Evolutionary conservation across 345 rosid genomes (phyloP).

Genomic region (Capsella bursapastoris): DNA sequence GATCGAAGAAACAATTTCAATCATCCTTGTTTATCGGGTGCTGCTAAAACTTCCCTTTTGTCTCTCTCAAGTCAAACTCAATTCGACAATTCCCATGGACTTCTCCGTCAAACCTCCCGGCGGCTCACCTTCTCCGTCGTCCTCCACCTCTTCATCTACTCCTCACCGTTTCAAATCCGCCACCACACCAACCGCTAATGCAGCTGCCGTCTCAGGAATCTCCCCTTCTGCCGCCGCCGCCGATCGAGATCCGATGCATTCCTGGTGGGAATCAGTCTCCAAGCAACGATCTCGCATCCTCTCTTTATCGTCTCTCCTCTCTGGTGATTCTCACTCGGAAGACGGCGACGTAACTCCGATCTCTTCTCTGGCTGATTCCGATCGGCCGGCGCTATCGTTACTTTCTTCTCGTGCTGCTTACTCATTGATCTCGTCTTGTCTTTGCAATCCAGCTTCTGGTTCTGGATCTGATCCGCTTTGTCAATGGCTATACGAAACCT

Average conservation of each 20-base stretch:
- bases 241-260: slow-evolving; percentile 72
- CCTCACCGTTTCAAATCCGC: slow-evolving; percentile 43
- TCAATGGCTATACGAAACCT: slow-evolving; percentile 97
- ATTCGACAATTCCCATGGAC: slow-evolving; percentile 42
- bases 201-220: slow-evolving; percentile 33
- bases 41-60: slow-evolving; percentile 19
- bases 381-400: slow-evolving; percentile 88
- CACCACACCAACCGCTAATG: slow-evolving; percentile 34
- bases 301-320: slow-evolving; percentile 69
- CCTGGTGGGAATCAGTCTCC: slow-evolving; percentile 98
- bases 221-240: slow-evolving; percentile 27
- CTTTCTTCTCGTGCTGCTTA: slow-evolving; percentile 78
- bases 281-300: slow-evolving; percentile 86
- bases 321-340: slow-evolving; percentile 27
- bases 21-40: slow-evolving; percentile 8
- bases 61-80: slow-evolving; percentile 24
- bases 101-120: slow-evolving; percentile 44
- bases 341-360: slow-evolving; percentile 44
- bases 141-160: slow-evolving; percentile 47
- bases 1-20: background rate
- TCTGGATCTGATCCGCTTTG: slow-evolving; percentile 91
- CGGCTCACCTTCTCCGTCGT: slow-evolving; percentile 54
- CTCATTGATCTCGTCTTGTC: slow-evolving; percentile 56
- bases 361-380: slow-evolving; percentile 87
- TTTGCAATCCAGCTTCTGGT: slow-evolving; percentile 66